These are phyloP conservation scores for Bauhinia variegata DNA, from an alignment of 306 rosid species.

Conservation along the genomic window DNA sequence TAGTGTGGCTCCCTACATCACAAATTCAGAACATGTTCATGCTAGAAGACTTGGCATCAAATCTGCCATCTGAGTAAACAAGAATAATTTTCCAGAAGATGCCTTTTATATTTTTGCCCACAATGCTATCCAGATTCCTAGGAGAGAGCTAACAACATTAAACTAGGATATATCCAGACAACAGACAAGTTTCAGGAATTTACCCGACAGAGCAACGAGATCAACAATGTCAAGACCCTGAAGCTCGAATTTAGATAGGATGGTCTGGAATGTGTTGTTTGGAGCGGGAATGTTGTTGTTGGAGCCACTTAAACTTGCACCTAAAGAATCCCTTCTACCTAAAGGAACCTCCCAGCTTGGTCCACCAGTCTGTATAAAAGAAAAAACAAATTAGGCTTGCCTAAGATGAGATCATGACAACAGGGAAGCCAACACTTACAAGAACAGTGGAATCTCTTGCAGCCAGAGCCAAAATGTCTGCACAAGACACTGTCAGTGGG, in stretches of 20 bases:
- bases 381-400: constrained; percentile 20
- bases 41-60: too few species aligned
- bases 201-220: constrained; percentile 94
- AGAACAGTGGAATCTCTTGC: constrained; percentile 90
- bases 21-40: too few species aligned
- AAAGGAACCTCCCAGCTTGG: constrained; percentile 85
- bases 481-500: constrained; percentile 84
- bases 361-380: constrained; percentile 65
- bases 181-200: constrained; percentile 3
- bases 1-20: constrained; percentile 76
- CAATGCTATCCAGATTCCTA: too few species aligned
- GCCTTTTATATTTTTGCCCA: too few species aligned
- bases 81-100: too few species aligned
- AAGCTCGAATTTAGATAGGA: constrained; percentile 76
- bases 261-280: constrained; percentile 86
- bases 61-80: not conserved
- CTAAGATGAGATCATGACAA: not conserved
- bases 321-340: constrained; percentile 81
- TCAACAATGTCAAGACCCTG: constrained; percentile 79
- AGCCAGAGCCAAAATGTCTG: constrained; percentile 79
- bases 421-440: constrained; percentile 44
- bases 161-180: not conserved
- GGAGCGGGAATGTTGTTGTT: constrained; percentile 93
- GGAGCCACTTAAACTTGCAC: constrained; percentile 86
- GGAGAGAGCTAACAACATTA: not conserved